Percentiles rank a stretch among this genome's conserved stretches.
Evolutionary conservation across 257 asterid genomes (phyloP).

Genomic region (Ajuga chamaepitys): DNA sequence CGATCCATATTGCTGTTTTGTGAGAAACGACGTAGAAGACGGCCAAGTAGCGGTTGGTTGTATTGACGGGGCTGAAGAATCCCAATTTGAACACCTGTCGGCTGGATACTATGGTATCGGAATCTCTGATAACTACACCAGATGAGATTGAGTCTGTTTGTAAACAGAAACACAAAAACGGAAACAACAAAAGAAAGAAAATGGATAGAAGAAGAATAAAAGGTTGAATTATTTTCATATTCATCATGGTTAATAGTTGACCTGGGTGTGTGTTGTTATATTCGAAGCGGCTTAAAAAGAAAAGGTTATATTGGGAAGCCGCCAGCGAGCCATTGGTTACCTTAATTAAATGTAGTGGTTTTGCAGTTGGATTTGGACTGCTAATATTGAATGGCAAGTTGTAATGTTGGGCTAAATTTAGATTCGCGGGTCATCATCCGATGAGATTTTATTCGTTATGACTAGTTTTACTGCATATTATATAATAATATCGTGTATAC

Average conservation of each 20-base stretch:
- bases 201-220: not conserved
- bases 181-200: not conserved
- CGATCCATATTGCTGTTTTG: conserved; percentile 22
- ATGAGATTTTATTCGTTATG: too few relatives aligned
- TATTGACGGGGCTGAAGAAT: conserved; percentile 30
- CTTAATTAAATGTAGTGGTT: too few relatives aligned
- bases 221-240: not conserved
- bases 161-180: conserved; percentile 2
- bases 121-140: conserved; percentile 11
- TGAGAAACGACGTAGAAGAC: conserved; percentile 30
- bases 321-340: too few relatives aligned
- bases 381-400: too few relatives aligned
- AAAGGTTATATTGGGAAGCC: too few relatives aligned
- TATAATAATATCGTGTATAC: too few relatives aligned
- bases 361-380: too few relatives aligned
- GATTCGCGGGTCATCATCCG: too few relatives aligned
- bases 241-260: not conserved
- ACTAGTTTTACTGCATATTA: too few relatives aligned
- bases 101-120: conserved; percentile 16
- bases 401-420: too few relatives aligned
- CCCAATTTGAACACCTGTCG: conserved; percentile 22
- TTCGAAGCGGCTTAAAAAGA: too few relatives aligned
- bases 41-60: conserved; percentile 32
- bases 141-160: conserved; percentile 29
- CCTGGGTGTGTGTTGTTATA: too few relatives aligned